These are phyloP conservation scores for Closterium sp. DNA, from an alignment of 139 green algal genomes.

Conservation along the genomic window DNA sequence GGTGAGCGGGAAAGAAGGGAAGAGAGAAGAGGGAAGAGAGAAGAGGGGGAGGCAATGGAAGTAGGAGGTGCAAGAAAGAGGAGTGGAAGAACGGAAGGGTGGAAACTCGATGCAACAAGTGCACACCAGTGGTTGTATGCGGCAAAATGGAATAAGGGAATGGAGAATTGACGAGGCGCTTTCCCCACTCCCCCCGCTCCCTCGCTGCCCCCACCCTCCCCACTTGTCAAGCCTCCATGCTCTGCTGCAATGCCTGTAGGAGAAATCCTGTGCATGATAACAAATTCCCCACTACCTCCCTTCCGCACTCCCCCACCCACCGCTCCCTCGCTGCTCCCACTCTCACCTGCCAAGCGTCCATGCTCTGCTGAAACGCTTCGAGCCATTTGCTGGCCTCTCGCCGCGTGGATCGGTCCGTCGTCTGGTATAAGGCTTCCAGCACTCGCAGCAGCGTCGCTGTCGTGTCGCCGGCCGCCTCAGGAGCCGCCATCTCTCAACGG, in stretches of 20 bases:
- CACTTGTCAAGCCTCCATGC: background rate
- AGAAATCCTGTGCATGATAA: no score
- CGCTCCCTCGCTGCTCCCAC: background rate
- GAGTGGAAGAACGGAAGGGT: background rate
- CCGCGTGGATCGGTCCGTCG: constrained; percentile 62
- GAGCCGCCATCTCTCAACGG: background rate
- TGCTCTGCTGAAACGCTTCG: constrained; percentile 76
- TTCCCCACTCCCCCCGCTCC: background rate
- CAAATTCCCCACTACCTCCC: no score
- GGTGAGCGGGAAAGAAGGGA: no score
- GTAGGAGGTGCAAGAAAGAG: background rate
- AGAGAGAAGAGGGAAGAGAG: no score
- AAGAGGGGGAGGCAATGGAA: background rate
- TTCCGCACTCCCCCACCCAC: no score
- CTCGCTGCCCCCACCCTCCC: background rate
- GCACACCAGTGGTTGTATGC: background rate
- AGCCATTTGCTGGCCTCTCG: constrained; percentile 75
- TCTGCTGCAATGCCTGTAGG: background rate
- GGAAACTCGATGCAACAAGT: background rate
- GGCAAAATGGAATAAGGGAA: background rate
- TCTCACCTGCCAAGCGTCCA: constrained; percentile 49
- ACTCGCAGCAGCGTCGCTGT: constrained; percentile 59
- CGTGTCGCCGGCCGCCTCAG: constrained; percentile 8
- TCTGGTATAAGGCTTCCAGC: constrained; percentile 79
- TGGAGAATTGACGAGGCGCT: background rate